Evolutionary conservation across 2,329 filamentous ascomycete species (phyloP), one percentile per base, ranked within the genome.

Genomic region (Diaporthe amygdali): DNA sequence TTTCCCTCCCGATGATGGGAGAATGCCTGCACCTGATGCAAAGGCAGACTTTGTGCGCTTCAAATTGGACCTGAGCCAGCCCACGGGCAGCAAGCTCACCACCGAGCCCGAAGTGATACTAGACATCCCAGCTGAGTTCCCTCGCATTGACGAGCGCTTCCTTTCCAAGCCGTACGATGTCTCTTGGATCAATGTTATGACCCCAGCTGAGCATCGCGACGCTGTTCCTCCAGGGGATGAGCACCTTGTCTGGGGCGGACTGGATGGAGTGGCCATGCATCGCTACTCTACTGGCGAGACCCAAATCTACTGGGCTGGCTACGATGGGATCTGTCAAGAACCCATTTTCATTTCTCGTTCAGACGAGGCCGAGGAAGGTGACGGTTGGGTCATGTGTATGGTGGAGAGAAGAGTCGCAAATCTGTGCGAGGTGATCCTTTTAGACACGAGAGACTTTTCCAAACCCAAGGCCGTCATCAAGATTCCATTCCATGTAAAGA

Each of bases 111-210:
- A 72, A 7, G 73, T 80, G 0, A 61, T 81, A 10, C 76, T 82
- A 30, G 80, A 83, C 49, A 78, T 80, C 37, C 82, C 82, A 4
- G 78, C 79, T 34, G 84, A 85, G 68, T 85, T 86, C 74, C 81
- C 82, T 0, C 79, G 84, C 27, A 79, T 86, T 22, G 84, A 86
- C 66, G 84, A 86, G 69, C 79, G 84, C 8, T 79, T 83, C 49
- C 76, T 83, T 17, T 81, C 81, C 0, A 79, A 80, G 30, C 74
- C 76, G 1, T 84, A 84, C 72, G 77, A 80, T 27, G 78, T 79
- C 41, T 79, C 84, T 56, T 84, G 82, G 78, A 76, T 83, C 64
- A 81, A 80, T 55, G 79, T 81, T 9, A 80, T 85, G 67, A 69
- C 67, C 9, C 67, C 67, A 2, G 44, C 67, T 25, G 67, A 69